Conservation (phyloP, 768 basidiomycete species). For the Clitopilus passeckerianus region DNA sequence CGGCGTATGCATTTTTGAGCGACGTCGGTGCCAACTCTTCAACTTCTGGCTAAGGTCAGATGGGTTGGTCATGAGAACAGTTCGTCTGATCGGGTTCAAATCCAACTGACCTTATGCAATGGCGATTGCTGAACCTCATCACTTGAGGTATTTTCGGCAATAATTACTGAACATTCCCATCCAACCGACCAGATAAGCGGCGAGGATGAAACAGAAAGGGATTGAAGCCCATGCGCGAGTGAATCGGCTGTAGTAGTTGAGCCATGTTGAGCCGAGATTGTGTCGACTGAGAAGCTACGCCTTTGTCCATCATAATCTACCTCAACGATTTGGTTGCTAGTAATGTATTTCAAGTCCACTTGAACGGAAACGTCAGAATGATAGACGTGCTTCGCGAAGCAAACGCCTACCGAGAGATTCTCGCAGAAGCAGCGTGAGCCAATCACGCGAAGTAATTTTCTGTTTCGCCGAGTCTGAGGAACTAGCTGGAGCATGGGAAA, state of each 20-base stretch:
- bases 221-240: conserved; percentile 35
- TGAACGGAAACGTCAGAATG: conserved; percentile 4
- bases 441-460: conserved; percentile 44
- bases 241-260: conserved; percentile 16
- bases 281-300: conserved; percentile 53
- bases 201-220: conserved; percentile 36
- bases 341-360: conserved; percentile 76
- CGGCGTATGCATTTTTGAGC: conserved; percentile 59
- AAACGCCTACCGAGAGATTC: conserved; percentile 57
- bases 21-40: conserved; percentile 41
- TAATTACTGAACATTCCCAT: conserved; percentile 44
- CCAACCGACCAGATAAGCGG: conserved; percentile 53
- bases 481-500: conserved; percentile 15
- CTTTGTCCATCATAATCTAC: conserved; percentile 56
- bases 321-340: conserved; percentile 54
- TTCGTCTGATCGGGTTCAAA: neutral
- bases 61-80: conserved; percentile 9
- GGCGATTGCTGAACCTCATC: conserved; percentile 10
- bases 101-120: conserved; percentile 28
- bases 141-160: neutral
- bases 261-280: conserved; percentile 28
- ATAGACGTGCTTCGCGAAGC: conserved; percentile 14
- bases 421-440: conserved; percentile 62
- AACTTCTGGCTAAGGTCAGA: conserved; percentile 33
- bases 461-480: conserved; percentile 11